A percentile compares a stretch with the other conserved stretches of the same genome.
These are phyloP conservation scores for Pseudocercospora eumusae DNA, from an alignment of 2,329 filamentous ascomycete species.

Conservation along the genomic window DNA sequence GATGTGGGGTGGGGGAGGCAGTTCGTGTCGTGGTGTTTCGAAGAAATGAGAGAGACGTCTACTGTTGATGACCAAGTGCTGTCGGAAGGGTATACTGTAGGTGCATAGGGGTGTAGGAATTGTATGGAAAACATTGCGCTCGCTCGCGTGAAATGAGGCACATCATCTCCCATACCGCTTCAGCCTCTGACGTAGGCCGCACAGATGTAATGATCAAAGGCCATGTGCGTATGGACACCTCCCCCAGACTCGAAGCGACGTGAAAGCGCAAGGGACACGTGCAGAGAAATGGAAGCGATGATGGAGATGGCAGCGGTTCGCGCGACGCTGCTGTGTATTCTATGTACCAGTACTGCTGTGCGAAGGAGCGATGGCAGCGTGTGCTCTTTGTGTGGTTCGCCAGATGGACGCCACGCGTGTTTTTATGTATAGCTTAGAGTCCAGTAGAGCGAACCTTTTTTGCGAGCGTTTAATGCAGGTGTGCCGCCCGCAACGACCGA, in stretches of 20 bases:
- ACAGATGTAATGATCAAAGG: slow-evolving; percentile 5
- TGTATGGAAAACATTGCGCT: not conserved
- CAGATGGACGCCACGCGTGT: not conserved
- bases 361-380: slow-evolving; percentile 1
- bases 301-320: slow-evolving; percentile 7
- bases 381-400: slow-evolving; percentile 4
- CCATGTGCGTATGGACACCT: slow-evolving; percentile 6
- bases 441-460: not conserved
- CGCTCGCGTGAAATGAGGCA: slow-evolving; percentile 2
- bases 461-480: not conserved
- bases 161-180: not conserved
- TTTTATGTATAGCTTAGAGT: not conserved
- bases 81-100: not conserved
- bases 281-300: not conserved
- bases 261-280: slow-evolving; percentile 7
- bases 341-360: too few relatives aligned
- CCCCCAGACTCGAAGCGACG: not conserved
- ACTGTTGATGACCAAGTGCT: not conserved
- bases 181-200: not conserved
- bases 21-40: not conserved
- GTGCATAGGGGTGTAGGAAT: not conserved
- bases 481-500: not conserved
- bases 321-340: slow-evolving; percentile 6
- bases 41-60: slow-evolving; percentile 1
- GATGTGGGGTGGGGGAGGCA: not conserved